phyloP scores from a whole-genome alignment of 148 eudicot genomes.

The Cornus kousa region DNA sequence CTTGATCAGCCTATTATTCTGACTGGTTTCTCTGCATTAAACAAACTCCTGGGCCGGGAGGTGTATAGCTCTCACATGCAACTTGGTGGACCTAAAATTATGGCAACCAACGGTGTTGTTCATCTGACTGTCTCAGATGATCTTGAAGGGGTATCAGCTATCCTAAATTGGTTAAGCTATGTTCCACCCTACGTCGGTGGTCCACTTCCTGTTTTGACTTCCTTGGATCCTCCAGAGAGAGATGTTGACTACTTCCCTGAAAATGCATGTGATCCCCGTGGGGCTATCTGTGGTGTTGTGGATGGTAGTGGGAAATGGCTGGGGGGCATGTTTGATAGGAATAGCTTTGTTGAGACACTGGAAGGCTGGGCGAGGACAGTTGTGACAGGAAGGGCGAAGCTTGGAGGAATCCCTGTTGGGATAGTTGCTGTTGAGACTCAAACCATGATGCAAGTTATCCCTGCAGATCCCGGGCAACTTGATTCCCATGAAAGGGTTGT shows the following conservation, averaged over 20 bases:
- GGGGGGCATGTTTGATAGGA: conserved; percentile 89
- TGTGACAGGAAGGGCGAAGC: conserved; percentile 97
- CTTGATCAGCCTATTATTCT: conserved; percentile 96
- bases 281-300: conserved; percentile 66
- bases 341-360: conserved; percentile 87
- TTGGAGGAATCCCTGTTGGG: conserved; percentile 97
- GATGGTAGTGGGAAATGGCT: conserved; percentile 76
- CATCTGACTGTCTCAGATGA: conserved; percentile 93
- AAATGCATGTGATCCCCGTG: conserved; percentile 91
- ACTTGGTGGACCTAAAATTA: conserved; percentile 98
- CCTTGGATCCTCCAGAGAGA: conserved; percentile 78
- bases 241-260: conserved; percentile 84
- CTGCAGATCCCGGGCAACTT: conserved; percentile 97
- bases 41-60: conserved; percentile 92
- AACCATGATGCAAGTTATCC: conserved; percentile 94
- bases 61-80: conserved; percentile 99
- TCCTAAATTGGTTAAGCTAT: conserved; percentile 90
- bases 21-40: conserved; percentile 94
- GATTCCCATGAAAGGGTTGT: conserved; percentile 96
- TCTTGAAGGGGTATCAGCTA: conserved; percentile 85
- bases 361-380: conserved; percentile 99
- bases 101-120: conserved; percentile 95
- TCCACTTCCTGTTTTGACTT: conserved; percentile 75
- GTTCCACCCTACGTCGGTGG: conserved; percentile 81
- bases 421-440: conserved; percentile 96